Percentiles rank a stretch among this genome's conserved stretches.
Conservation (phyloP, 495 filamentous ascomycete species). For the Penicillium lagena region DNA sequence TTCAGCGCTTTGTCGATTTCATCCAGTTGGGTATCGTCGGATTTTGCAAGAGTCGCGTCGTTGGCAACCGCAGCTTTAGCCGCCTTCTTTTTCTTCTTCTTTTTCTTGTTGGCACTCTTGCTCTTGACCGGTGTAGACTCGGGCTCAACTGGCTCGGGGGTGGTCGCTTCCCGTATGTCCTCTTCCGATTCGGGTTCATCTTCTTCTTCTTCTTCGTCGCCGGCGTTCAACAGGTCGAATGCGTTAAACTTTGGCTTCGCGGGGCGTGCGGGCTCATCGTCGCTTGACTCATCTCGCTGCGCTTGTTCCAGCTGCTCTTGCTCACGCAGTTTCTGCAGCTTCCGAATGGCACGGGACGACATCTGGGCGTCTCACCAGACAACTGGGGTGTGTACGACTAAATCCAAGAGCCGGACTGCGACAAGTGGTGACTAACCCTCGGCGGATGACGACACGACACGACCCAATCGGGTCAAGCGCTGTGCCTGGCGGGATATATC, state of each 20-base stretch:
- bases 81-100: constrained; percentile 32
- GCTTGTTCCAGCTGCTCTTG: constrained; percentile 53
- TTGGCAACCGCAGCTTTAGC: constrained; percentile 11
- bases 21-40: constrained; percentile 46
- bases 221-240: constrained; percentile 47
- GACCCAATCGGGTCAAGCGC: constrained; percentile 21
- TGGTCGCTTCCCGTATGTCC: constrained; percentile 20
- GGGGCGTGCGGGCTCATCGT: constrained; percentile 33
- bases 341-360: constrained; percentile 76
- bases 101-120: constrained; percentile 47
- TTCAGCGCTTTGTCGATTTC: constrained; percentile 79
- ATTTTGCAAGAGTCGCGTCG: constrained; percentile 6
- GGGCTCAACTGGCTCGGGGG: constrained; percentile 7
- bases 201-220: constrained; percentile 32
- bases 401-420: background rate
- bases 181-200: constrained; percentile 29
- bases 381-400: background rate
- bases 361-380: constrained; percentile 33
- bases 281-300: constrained; percentile 45
- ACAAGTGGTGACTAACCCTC: constrained; percentile 12
- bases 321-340: constrained; percentile 59
- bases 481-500: constrained; percentile 1
- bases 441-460: constrained; percentile 42
- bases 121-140: constrained; percentile 11
- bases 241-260: constrained; percentile 41